These are phyloP conservation scores for Diplosphaera chodatii DNA, from an alignment of 139 green algal genomes.

Conservation along the genomic window DNA sequence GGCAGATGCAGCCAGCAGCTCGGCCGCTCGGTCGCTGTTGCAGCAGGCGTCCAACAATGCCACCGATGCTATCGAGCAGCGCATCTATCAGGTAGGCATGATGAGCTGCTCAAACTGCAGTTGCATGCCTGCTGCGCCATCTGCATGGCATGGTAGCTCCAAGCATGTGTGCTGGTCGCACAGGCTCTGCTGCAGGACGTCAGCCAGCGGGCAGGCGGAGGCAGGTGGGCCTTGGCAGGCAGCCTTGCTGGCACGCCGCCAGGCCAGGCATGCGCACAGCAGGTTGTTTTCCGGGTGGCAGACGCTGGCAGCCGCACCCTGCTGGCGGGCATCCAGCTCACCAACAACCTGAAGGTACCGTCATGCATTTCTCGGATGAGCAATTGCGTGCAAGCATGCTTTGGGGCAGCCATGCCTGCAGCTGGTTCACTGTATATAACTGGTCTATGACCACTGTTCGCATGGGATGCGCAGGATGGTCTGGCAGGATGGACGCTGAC, in stretches of 20 bases:
- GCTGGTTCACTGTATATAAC: too few relatives aligned
- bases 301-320: not conserved
- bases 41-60: not conserved
- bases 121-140: too few relatives aligned
- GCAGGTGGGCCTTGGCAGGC: not conserved
- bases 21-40: not conserved
- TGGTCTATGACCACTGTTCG: not conserved
- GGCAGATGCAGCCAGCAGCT: not conserved
- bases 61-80: not conserved
- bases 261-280: not conserved
- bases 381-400: too few relatives aligned
- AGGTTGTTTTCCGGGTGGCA: not conserved
- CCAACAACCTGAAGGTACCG: not conserved
- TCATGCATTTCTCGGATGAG: not conserved
- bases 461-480: not conserved
- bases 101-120: too few relatives aligned
- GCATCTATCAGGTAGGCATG: not conserved
- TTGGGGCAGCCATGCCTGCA: too few relatives aligned
- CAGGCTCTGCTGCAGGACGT: not conserved
- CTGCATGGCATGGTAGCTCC: too few relatives aligned
- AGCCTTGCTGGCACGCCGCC: not conserved
- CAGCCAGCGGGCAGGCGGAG: too few relatives aligned
- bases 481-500: not conserved
- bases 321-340: not conserved
- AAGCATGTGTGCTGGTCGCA: not conserved